Conservation (phyloP, 768 basidiomycete species). For the Hericium erinaceus region DNA sequence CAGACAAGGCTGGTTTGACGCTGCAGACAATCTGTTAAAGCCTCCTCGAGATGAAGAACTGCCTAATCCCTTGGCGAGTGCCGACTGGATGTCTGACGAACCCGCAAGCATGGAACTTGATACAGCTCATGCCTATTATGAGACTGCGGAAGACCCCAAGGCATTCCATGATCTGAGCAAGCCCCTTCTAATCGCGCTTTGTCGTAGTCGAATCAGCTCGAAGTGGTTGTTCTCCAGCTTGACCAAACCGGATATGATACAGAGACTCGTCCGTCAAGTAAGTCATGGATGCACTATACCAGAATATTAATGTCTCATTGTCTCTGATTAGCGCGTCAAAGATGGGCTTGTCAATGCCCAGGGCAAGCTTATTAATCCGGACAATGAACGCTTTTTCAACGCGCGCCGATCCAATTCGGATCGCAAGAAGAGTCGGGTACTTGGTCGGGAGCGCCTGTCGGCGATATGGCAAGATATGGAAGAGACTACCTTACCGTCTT, state of each 20-base stretch:
- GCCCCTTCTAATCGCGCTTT: neutral
- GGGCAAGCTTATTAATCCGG: neutral
- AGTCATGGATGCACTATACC: neutral
- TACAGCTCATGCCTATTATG: neutral
- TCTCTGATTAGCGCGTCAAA: neutral
- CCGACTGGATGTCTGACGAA: neutral
- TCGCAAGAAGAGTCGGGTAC: neutral
- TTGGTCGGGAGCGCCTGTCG: neutral
- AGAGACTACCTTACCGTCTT: constrained; percentile 13
- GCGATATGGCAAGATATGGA: constrained; percentile 11
- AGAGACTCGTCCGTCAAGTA: neutral
- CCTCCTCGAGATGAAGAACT: neutral
- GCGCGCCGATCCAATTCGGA: neutral
- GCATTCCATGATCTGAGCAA: neutral
- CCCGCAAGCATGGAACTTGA: neutral
- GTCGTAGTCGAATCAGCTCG: neutral
- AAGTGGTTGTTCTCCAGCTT: neutral
- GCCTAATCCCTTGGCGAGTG: neutral
- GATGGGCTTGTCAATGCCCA: neutral
- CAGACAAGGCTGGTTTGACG: neutral
- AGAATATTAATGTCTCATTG: neutral
- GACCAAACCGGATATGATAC: neutral
- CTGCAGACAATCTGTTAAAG: neutral
- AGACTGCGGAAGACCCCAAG: neutral
- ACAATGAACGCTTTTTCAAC: neutral